Evolutionary conservation across 768 basidiomycete species (phyloP), one percentile per base, ranked within the genome.

Genomic region (Heimioporus sp.): DNA sequence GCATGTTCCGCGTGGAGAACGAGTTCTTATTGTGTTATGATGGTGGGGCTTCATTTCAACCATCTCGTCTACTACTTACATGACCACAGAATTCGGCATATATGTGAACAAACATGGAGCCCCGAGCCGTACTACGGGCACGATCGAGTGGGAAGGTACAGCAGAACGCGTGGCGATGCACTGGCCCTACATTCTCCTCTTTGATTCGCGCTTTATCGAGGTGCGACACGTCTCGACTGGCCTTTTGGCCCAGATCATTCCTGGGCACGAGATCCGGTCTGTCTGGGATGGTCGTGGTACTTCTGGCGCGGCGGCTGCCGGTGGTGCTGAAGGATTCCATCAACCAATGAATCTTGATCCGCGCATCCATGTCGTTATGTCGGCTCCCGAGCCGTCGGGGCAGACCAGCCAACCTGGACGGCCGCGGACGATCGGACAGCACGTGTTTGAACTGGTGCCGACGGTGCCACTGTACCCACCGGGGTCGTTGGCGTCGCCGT

Each of bases 91-190:
- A 68, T 95, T 97, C 54, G 94, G 93, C 11, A 78, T 97, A 36
- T 96, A 90, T 61, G 93, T 97, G 28, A 85, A 95, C 68, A 85
- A 90, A 35, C 90, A 93, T 52, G 95, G 95, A n/a, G 84, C 87
- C 49, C 90, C 91, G 1, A 89, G 84, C 59, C 83, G 91, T 30
- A 60, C 72, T 7, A 73, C 79, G 16, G 80, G 81, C 17, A 84
- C 85, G 5, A 87, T 97, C 49, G 95, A 98, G 68, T 98, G 93
- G 92, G 95, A 98, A 68, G 92, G 93, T 16, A 87, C 82, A 0
- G 92, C 91, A 0, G 91, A 94, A 57, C 85, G 84, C 31, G 91
- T 91, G 20, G 92, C 92, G 2, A 85, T 91, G 73, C 93, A 95
- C 65, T 81, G 86, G 41, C 94, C 93, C 1, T 93, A 93, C 62